Base-by-base conservation (phyloP, 2,329 filamentous ascomycete species). In the Talaromyces funiculosus region DNA sequence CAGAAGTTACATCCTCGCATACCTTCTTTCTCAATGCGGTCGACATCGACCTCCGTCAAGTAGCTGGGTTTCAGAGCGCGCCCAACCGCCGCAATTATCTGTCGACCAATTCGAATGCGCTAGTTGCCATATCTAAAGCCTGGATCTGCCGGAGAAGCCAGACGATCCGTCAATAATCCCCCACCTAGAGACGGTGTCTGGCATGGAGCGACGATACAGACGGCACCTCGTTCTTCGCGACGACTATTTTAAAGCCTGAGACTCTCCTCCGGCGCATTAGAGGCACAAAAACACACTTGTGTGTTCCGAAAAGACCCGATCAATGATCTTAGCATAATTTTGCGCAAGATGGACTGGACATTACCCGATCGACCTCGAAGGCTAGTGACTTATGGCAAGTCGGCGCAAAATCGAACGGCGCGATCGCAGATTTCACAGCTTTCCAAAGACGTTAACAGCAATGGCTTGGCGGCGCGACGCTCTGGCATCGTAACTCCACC, bases 371-470 rank as follows among this genome's bases (percentile, higher is more conserved):
- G 63, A 57, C 65, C 66, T 63, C 73, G 72, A 55, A 73, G 69
- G 60, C 62, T 67, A 55, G 70, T 72, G 53, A 77, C 74, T 9
- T 78, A 78, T 63, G 73, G 75, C 59, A 74, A 73, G 63, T 61
- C 66, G 33, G 59, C 60, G 16, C 55, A 37, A 6, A 58, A 53
- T 22, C 38, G 47, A 31, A 20, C 38, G 10, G 45, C 38, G 9
- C 60, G 31, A 53, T 33, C 51, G 26, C 56, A 45, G 16, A 24
- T 26, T 12, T 43, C 16, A 5, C 33, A 54, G 3, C 3, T 18
- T 18, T 18, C 40, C 18, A 43, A 59, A 42, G 60, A 61, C n/a
- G 18, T 9, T 29, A 20, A 43, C 22, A 14, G 45, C 56, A 51
- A 56, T 62, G 51, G 26, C 33, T 33, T 42, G 29, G 49, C 51